Evolutionary conservation across 768 basidiomycete species (phyloP), one percentile per base, ranked within the genome.

Genomic region (Xerocomellus intermedius): DNA sequence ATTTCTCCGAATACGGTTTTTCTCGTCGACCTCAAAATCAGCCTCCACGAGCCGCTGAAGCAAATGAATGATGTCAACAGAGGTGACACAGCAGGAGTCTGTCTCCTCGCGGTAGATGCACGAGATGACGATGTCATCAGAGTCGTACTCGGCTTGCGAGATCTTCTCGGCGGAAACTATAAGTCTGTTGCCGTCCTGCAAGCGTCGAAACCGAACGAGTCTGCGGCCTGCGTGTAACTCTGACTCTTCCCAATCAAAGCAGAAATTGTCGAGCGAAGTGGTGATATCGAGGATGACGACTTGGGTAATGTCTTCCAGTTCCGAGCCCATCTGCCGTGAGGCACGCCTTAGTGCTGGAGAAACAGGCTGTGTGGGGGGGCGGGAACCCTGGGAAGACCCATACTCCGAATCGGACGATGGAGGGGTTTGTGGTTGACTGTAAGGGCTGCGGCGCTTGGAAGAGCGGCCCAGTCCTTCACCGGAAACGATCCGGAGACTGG

Each of bases 1-100:
- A 71, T 98, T 98, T 53, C 95, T 82, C 58, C 96, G 79, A 63
- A 98, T 96, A 49, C 96, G 80, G 65, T 98, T 98, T 80, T 96
- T 98, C 79, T 98, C 96, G 72, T 97, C 94, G 45, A 97, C 89
- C 30, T 86, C 86, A 66, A 97, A 95, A 47, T 87, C 79, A 4
- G 75, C 74, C 42, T 88, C 91, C 38, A 83, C 79, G 45, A 89
- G 74, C 2, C 81, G 80, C 74, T 98, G 93, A 50, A 98, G 83
- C 30, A 98, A 81, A 69, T 88, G 91, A 64, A 98, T 94, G 71
- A 96, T 87, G 69, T 98, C 96, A 62, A 98, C 96, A 0, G 93
- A 95, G 38, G 96, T 98, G 62, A 95, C 86, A 69, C 85, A 96
- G 74, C 85, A 96, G 4, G 83, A 75, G 62, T 87, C 84, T 1